Evolutionary conservation across 305 asterid genomes (phyloP), one percentile per base, ranked within the genome.

Genomic region (Solanum hybrid): DNA sequence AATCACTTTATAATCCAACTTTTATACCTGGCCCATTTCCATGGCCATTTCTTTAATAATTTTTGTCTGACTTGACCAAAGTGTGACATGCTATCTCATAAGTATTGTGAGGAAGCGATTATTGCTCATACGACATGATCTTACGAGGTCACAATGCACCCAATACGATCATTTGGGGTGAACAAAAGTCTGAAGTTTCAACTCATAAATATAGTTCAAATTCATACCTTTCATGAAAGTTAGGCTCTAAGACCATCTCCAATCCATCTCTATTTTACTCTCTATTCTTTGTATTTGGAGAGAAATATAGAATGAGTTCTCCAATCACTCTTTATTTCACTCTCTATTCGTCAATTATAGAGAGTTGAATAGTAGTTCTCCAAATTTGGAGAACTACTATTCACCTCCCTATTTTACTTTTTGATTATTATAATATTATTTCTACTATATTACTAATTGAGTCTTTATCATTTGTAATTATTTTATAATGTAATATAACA

Each of bases 141-240:
- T 0, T 6, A 51, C 4, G 69, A 56, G n/a, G n/a, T 56, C 24
- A 17, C n/a, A 51, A 51, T 51, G 3, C n/a, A 56, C 24, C 10
- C 24, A 56, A 17, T 56, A 56, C 4, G 1, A 17, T 56, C 2
- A 56, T 56, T 0, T 0, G n/a, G 0, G 5, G 10, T 56, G 9
- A 56, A 56, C 10, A 17, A 3, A 16, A 17, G 3, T n/a, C 14
- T n/a, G 3, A 5, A 69, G 32, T 69, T 69, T 24, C 7, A 69
- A 69, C 9, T 11, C 5, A 26, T 27, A 71, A 73, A 73, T 13
- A 17, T 14, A 29, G 5, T 72, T 72, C 22, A 13, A 71, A 27
- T 72, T n/a, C 35, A 27, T 1, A 72, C 36, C 22, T 72, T 72
- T 5, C 4, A 29, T 13, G 36, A 6, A 27, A 72, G 36, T 27